Evolutionary conservation across 2,329 filamentous ascomycete genomes (phyloP), one percentile per base, ranked within the genome.

Genomic region (Sclerotinia glacialis): DNA sequence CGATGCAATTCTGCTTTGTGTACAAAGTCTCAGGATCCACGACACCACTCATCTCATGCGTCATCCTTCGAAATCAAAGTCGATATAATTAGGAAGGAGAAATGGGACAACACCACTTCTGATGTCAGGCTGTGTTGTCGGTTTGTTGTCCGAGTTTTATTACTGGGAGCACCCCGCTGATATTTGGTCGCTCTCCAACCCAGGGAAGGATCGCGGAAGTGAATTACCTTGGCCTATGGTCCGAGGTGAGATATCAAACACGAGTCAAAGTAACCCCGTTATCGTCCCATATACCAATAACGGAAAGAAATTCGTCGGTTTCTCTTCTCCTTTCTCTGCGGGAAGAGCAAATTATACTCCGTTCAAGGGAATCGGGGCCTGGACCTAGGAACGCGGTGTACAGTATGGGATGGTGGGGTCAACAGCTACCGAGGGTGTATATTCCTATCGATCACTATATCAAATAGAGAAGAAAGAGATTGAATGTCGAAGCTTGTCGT

Each of bases 11-110:
- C 79, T 95, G 91, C 80, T 96, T 97, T 69, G 92, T 96, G 79
- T 97, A 99, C 64, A 98, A 84, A 69, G 89, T 86, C 80, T 96
- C 93, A 4, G 95, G 95, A 79, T 98, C 94, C 65, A 91, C 84
- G 44, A 82, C 80, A 66, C 83, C 83, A 72, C 81, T 80, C 78
- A 75, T 76, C 68, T 70, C 72, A 67, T 74, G 71, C 66, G 74
- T 71, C 75, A 76, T 76, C 31, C 59, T 72, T 65, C 40, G 52
- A 56, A 52, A 53, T 66, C 64, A 34, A 62, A 52, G 18, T 21
- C n/a, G 56, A 50, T 40, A 14, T 14, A 58, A 49, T 42, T 28
- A 28, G 14, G n/a, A 47, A 49, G 40, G 60, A 54, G 49, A 64
- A 54, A 65, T 26, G 54, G 34, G 58, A 67, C 42, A 66, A 40